Evolutionary conservation across 192 early-diverging fungal genomes (phyloP).

Genomic region (Entomortierella lignicola): DNA sequence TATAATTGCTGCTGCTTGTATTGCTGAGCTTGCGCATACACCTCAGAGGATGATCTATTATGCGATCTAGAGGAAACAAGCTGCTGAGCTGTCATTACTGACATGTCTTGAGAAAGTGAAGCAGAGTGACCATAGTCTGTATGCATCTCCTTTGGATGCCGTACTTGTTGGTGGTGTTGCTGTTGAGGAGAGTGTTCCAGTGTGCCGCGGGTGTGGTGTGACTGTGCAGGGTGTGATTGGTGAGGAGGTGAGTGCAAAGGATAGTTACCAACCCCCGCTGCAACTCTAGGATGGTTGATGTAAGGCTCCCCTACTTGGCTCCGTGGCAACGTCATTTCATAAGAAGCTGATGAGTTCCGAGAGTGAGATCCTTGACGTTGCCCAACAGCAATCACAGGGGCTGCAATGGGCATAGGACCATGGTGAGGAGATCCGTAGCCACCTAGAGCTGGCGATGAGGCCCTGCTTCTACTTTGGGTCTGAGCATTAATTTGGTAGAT

Average conservation of each 20-base stretch:
- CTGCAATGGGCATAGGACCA: conserved; percentile 17
- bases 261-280: neutral
- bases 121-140: conserved; percentile 21
- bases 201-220: neutral
- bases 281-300: neutral
- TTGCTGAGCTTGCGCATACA: neutral
- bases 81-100: conserved; percentile 4
- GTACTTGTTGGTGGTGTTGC: conserved; percentile 13
- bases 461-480: conserved; percentile 19
- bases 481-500: conserved; percentile 4
- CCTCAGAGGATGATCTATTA: conserved; percentile 18
- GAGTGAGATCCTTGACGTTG: conserved; percentile 28
- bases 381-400: neutral
- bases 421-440: conserved; percentile 22
- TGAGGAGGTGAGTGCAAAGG: conserved; percentile 8
- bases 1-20: neutral
- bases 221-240: neutral
- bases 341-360: conserved; percentile 19
- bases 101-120: conserved; percentile 26
- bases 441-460: conserved; percentile 15
- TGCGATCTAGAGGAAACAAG: conserved; percentile 9
- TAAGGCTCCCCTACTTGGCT: conserved; percentile 15
- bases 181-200: conserved; percentile 3
- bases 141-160: conserved; percentile 15
- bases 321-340: conserved; percentile 9